Conservation (phyloP, 768 basidiomycete genomes). For the Multifurca ochricompacta region DNA sequence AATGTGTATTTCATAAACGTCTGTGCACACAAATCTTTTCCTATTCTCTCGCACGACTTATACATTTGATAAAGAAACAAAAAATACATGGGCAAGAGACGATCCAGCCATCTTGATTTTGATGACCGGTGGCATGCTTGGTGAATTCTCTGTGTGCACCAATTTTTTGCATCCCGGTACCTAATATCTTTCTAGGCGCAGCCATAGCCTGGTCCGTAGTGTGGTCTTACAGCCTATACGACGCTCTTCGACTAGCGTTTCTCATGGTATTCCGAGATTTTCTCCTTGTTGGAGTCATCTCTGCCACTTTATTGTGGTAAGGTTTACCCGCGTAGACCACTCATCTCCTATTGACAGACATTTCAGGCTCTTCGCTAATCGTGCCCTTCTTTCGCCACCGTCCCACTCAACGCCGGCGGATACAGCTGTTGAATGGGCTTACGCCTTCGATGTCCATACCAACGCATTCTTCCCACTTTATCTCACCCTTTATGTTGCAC, state of each 20-base stretch:
- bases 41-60: not conserved
- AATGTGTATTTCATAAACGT: constrained; percentile 99
- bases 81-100: constrained; percentile 97
- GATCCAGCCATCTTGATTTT: constrained; percentile 93
- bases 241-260: constrained; percentile 56
- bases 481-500: constrained; percentile 81
- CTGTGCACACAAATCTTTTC: constrained; percentile 25
- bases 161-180: not conserved
- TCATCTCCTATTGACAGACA: constrained; percentile 16
- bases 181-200: constrained; percentile 43
- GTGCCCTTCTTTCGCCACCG: constrained; percentile 59
- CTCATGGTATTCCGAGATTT: constrained; percentile 89
- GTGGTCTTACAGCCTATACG: constrained; percentile 54
- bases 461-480: constrained; percentile 96
- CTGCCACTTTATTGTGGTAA: constrained; percentile 73
- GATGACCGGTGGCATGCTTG: constrained; percentile 67
- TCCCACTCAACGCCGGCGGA: constrained; percentile 66
- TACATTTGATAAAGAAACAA: constrained; percentile 59
- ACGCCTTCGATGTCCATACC: constrained; percentile 94
- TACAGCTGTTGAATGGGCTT: constrained; percentile 81
- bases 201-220: constrained; percentile 82
- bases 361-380: constrained; percentile 62
- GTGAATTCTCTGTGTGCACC: constrained; percentile 34
- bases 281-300: constrained; percentile 64
- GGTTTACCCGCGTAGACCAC: constrained; percentile 12